Evolutionary conservation across 2,329 filamentous ascomycete species (phyloP).

Genomic region (Diaporthe helianthi): DNA sequence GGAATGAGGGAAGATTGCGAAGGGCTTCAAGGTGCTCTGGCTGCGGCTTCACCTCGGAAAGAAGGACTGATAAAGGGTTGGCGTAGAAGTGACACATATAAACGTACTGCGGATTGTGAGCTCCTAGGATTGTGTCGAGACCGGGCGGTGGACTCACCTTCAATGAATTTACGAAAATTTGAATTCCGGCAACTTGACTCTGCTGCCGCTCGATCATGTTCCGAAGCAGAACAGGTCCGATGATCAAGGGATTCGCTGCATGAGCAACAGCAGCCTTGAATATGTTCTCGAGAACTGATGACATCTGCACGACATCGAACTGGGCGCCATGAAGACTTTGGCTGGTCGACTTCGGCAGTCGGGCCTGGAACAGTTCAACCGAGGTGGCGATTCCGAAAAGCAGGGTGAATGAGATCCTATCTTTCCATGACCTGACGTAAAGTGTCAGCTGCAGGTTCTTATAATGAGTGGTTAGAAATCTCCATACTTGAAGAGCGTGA

Average conservation of each 20-base stretch:
- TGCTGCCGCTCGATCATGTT: conserved; percentile 74
- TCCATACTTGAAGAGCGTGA: conserved; percentile 70
- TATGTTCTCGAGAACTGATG: conserved; percentile 74
- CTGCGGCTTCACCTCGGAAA: conserved; percentile 54
- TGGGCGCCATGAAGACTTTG: conserved; percentile 72
- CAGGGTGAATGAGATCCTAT: conserved; percentile 78
- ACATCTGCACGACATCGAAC: conserved; percentile 79
- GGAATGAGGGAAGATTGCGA: conserved; percentile 74
- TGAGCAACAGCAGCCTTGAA: conserved; percentile 71
- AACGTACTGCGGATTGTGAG: conserved; percentile 64
- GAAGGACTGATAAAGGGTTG: conserved; percentile 74
- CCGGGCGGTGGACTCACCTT: conserved; percentile 56
- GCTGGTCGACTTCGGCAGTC: conserved; percentile 73
- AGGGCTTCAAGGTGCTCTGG: conserved; percentile 70
- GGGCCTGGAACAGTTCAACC: conserved; percentile 78
- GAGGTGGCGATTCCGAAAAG: conserved; percentile 84
- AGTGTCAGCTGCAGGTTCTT: conserved; percentile 41
- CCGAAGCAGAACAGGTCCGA: conserved; percentile 69
- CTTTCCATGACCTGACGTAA: conserved; percentile 64
- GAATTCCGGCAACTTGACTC: conserved; percentile 79
- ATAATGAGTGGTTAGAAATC: background rate
- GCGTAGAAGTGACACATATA: conserved; percentile 89
- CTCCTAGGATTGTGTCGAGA: conserved; percentile 17
- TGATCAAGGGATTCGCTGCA: conserved; percentile 60
- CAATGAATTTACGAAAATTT: conserved; percentile 73